These are phyloP conservation scores for Entomophthora muscae DNA, from an alignment of 371 early-diverging fungal genomes.

Conservation along the genomic window DNA sequence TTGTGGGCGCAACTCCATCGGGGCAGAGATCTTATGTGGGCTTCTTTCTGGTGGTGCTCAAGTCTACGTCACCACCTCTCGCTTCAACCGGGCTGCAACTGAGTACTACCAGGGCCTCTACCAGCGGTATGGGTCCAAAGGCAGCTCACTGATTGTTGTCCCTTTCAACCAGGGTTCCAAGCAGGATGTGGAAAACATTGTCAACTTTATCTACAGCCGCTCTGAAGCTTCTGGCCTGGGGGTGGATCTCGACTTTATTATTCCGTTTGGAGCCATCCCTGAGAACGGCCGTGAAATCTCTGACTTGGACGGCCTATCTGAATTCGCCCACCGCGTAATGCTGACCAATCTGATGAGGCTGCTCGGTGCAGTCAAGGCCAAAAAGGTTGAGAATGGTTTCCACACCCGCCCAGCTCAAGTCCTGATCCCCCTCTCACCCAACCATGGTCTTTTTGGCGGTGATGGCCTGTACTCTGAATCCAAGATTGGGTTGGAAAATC, in stretches of 20 bases:
- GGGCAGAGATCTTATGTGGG: slow-evolving; percentile 65
- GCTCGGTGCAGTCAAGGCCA: slow-evolving; percentile 63
- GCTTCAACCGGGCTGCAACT: slow-evolving; percentile 63
- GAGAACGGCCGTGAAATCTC: slow-evolving; percentile 81
- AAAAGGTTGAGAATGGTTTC: slow-evolving; percentile 56
- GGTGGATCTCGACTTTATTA: slow-evolving; percentile 84
- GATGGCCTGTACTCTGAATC: slow-evolving; percentile 91
- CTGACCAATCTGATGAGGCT: slow-evolving; percentile 72
- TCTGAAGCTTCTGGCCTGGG: slow-evolving; percentile 58
- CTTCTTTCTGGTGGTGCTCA: slow-evolving; percentile 79
- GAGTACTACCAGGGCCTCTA: slow-evolving; percentile 81
- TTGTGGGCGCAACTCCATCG: slow-evolving; percentile 84
- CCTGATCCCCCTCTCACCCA: slow-evolving; percentile 83
- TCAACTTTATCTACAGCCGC: slow-evolving; percentile 67
- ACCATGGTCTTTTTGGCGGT: slow-evolving; percentile 87
- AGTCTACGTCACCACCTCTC: slow-evolving; percentile 84
- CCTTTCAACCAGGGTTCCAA: slow-evolving; percentile 92
- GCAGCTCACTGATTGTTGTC: slow-evolving; percentile 69
- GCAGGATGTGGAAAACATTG: slow-evolving; percentile 57
- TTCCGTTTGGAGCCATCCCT: slow-evolving; percentile 88
- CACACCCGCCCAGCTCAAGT: slow-evolving; percentile 83
- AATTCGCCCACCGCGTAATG: slow-evolving; percentile 85
- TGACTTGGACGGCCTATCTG: slow-evolving; percentile 65
- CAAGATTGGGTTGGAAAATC: slow-evolving; percentile 81
- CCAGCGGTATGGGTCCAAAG: slow-evolving; percentile 72